A percentile compares a stretch with the other conserved stretches of the same genome.
These are phyloP conservation scores for Populus trichocarpa DNA, from an alignment of 441 rosid species.

Conservation along the genomic window DNA sequence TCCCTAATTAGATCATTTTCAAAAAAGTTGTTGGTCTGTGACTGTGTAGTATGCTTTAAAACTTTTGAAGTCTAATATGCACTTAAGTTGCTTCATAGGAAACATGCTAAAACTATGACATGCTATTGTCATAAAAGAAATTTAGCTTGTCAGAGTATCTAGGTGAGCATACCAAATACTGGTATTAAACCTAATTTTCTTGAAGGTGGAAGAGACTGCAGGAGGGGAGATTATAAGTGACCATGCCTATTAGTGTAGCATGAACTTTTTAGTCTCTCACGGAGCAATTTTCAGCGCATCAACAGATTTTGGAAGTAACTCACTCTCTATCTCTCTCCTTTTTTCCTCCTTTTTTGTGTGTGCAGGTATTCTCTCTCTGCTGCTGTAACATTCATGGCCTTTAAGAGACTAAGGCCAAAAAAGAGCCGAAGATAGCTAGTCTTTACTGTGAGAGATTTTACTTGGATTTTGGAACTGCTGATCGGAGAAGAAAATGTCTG, in stretches of 20 bases:
- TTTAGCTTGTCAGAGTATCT: background rate
- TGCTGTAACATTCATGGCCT: constrained; percentile 94
- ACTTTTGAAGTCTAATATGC: background rate
- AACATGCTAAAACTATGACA: background rate
- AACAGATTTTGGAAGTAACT: background rate
- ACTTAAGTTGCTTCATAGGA: background rate
- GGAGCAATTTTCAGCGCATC: background rate
- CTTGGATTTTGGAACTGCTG: background rate
- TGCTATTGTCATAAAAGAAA: background rate
- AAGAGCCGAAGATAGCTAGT: constrained; percentile 37
- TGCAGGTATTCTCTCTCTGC: constrained; percentile 93
- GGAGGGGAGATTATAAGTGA: background rate
- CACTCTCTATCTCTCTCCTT: background rate
- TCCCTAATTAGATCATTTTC: background rate
- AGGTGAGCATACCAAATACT: background rate
- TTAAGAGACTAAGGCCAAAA: constrained; percentile 66
- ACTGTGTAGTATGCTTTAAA: background rate
- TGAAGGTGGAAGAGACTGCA: background rate
- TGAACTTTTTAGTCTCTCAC: background rate
- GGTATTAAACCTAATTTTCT: background rate
- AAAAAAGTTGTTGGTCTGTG: background rate
- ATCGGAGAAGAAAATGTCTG: background rate
- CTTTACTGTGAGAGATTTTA: background rate
- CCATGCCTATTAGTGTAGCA: background rate
- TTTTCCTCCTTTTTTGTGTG: constrained; percentile 1